phyloP scores from a whole-genome alignment of 2,329 filamentous ascomycete species.

The Pseudocercospora pini-densiflorae region DNA sequence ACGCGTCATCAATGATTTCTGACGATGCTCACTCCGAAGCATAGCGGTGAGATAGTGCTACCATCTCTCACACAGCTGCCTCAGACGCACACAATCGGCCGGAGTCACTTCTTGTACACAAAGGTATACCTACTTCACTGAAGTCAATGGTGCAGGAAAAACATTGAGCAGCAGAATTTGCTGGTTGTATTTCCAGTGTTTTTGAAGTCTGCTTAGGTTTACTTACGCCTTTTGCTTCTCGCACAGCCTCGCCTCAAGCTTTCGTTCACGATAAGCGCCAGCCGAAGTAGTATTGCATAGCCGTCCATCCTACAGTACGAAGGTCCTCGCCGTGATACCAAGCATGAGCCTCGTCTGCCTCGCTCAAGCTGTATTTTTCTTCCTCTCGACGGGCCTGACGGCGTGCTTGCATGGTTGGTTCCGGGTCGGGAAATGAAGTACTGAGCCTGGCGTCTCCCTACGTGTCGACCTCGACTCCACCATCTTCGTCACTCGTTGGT shows the following conservation, averaged over 20 bases:
- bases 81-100: too few species aligned
- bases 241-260: not conserved
- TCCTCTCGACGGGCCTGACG: not conserved
- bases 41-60: too few species aligned
- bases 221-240: not conserved
- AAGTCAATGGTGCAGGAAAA: too few species aligned
- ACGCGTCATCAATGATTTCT: too few species aligned
- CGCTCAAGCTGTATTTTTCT: not conserved
- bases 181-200: not conserved
- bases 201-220: not conserved
- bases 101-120: too few species aligned
- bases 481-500: constrained; percentile 12
- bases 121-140: too few species aligned
- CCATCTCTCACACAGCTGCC: too few species aligned
- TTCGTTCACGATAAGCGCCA: not conserved
- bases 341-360: not conserved
- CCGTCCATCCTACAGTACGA: not conserved
- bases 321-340: not conserved
- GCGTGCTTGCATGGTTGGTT: not conserved
- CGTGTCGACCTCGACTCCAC: constrained; percentile 15
- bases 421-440: not conserved
- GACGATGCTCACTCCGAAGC: too few species aligned
- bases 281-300: not conserved
- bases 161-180: too few species aligned
- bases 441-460: constrained; percentile 5